phyloP scores from a whole-genome alignment of 371 early-diverging fungal species.

The Basidiobolus meristosporus region DNA sequence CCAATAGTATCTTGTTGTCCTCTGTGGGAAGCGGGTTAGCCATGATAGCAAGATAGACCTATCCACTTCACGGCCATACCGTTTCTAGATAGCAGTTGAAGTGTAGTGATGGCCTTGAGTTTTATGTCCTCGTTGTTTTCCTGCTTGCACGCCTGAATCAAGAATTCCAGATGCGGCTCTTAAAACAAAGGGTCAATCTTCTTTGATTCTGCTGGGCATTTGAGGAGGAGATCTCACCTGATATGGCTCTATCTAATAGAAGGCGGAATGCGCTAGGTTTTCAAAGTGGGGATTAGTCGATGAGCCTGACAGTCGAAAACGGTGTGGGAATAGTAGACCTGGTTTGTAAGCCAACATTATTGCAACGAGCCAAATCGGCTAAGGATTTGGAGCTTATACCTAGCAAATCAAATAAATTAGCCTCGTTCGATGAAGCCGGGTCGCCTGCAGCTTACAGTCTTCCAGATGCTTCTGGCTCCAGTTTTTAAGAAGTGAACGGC shows the following conservation, averaged over 20 bases:
- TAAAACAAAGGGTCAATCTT: neutral
- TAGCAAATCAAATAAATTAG: too few species aligned
- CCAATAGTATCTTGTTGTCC: slow-evolving; percentile 25
- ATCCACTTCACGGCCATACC: slow-evolving; percentile 15
- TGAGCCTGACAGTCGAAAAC: too few species aligned
- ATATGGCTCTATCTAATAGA: neutral
- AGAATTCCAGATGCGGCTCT: neutral
- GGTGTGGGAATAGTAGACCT: too few species aligned
- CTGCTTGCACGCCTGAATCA: neutral
- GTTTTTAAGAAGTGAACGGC: too few species aligned
- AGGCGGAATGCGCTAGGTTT: neutral
- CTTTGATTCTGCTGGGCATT: neutral
- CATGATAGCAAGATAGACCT: neutral
- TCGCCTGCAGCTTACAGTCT: too few species aligned
- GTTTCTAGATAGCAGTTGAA: slow-evolving; percentile 46
- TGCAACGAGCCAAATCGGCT: too few species aligned
- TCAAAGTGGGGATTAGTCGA: neutral
- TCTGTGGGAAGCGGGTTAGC: slow-evolving; percentile 11
- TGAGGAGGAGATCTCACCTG: neutral
- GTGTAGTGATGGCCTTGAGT: slow-evolving; percentile 33
- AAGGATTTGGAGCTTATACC: too few species aligned
- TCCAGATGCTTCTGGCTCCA: too few species aligned
- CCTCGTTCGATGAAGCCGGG: too few species aligned
- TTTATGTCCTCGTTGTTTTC: slow-evolving; percentile 16
- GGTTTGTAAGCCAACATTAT: too few species aligned